Conservation (phyloP, 1,139 yeast species). For the Geotrichum candidum region DNA sequence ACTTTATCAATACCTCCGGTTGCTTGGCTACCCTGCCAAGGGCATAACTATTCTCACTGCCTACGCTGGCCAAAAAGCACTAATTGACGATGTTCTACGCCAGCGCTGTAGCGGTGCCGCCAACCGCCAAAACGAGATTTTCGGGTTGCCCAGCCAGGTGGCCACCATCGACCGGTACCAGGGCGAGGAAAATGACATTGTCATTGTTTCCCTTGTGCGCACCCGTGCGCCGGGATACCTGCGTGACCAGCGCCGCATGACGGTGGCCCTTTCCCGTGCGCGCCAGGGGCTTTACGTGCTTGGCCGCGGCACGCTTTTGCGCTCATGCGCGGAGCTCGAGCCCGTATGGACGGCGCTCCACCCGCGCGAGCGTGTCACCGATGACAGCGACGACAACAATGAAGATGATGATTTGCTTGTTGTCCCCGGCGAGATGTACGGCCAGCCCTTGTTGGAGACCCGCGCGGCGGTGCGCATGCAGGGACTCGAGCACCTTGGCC, state of each 20-base stretch:
- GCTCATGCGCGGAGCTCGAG: conserved; percentile 19
- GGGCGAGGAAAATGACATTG: conserved; percentile 32
- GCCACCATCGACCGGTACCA: conserved; percentile 31
- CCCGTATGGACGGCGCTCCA: conserved; percentile 19
- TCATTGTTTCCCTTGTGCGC: conserved; percentile 33
- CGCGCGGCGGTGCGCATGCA: conserved; percentile 28
- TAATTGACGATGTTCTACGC: conserved; percentile 30
- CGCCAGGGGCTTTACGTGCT: conserved; percentile 35
- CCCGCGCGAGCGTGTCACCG: conserved; percentile 10
- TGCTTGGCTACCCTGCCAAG: conserved; percentile 41
- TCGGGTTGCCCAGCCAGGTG: conserved; percentile 33
- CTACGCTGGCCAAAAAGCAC: conserved; percentile 37
- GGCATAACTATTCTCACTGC: conserved; percentile 42
- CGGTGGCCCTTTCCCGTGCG: conserved; percentile 34
- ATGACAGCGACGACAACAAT: not conserved
- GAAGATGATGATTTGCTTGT: conserved; percentile 29
- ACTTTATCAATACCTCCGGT: conserved; percentile 45
- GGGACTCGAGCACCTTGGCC: conserved; percentile 36
- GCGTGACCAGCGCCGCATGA: conserved; percentile 27
- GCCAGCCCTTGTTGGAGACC: conserved; percentile 5
- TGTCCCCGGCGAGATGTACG: conserved; percentile 35
- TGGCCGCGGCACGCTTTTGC: conserved; percentile 28
- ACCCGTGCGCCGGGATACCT: conserved; percentile 25
- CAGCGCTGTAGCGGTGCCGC: conserved; percentile 25
- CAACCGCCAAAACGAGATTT: conserved; percentile 19